phyloP scores from a whole-genome alignment of 2,329 filamentous ascomycete genomes.

The Fusarium foetens region DNA sequence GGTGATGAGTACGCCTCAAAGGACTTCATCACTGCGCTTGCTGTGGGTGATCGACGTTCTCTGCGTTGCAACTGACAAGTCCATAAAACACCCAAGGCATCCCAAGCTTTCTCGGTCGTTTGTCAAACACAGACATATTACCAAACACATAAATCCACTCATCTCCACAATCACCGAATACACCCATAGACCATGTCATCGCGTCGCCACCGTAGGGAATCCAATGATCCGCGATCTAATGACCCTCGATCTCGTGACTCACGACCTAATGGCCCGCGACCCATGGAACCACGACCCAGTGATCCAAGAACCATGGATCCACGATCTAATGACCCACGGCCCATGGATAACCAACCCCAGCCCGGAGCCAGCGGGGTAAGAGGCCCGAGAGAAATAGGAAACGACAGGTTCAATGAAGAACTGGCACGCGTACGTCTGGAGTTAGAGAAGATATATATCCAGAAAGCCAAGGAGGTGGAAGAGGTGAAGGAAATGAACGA shows the following conservation, averaged over 20 bases:
- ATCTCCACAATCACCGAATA: not conserved
- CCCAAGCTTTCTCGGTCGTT: not conserved
- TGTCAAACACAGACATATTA: too few species aligned
- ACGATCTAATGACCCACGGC: not conserved
- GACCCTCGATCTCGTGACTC: fast-evolving
- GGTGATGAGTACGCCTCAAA: not conserved
- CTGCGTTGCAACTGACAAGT: not conserved
- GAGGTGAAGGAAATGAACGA: too few species aligned
- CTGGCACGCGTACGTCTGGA: fast-evolving
- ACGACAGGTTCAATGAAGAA: fast-evolving
- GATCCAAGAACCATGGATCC: not conserved
- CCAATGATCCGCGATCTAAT: not conserved
- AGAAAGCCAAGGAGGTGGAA: too few species aligned
- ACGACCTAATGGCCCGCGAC: not conserved
- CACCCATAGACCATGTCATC: not conserved
- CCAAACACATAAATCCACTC: too few species aligned
- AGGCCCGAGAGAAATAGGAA: too few species aligned
- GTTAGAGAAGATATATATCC: not conserved
- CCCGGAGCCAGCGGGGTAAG: not conserved
- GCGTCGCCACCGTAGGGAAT: not conserved
- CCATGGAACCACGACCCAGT: not conserved
- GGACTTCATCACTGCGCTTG: not conserved
- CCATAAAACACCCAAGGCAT: not conserved
- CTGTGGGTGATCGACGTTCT: not conserved
- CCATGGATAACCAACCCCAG: not conserved